Evolutionary conservation across 2,329 filamentous ascomycete genomes (phyloP).

Genomic region (Lachnum nothofagi): DNA sequence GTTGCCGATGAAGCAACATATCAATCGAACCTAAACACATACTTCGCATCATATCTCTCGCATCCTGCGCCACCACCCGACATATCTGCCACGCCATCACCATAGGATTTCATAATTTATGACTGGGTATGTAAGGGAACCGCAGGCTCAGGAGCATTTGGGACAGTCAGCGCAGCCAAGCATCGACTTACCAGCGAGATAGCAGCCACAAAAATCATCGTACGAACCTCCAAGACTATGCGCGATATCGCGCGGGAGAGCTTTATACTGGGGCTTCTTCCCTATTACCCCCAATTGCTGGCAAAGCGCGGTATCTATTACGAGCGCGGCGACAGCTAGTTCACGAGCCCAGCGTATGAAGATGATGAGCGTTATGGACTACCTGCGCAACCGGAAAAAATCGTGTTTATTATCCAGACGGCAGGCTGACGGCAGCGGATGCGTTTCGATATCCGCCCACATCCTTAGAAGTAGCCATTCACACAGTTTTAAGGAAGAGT

Average conservation of each 20-base stretch:
- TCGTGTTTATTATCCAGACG: slow-evolving; percentile 4
- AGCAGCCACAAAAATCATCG: slow-evolving; percentile 6
- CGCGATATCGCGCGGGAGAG: neutral
- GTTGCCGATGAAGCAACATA: neutral
- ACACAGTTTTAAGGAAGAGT: too few species aligned
- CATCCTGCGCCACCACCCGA: neutral
- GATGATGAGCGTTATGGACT: slow-evolving; percentile 7
- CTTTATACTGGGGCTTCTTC: slow-evolving; percentile 2
- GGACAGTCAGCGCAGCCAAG: neutral
- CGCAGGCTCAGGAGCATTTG: neutral
- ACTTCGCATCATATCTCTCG: neutral
- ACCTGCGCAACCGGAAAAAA: neutral
- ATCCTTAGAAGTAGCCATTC: too few species aligned
- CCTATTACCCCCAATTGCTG: slow-evolving; percentile 3
- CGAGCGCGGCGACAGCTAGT: slow-evolving; percentile 10
- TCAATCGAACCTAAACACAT: neutral
- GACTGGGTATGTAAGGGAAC: slow-evolving; percentile 1
- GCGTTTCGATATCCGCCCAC: too few species aligned
- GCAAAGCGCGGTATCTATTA: slow-evolving; percentile 9
- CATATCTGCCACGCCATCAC: slow-evolving; percentile 1
- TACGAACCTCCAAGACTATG: neutral
- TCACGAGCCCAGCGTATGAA: slow-evolving; percentile 7
- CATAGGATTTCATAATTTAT: neutral
- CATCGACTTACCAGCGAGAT: slow-evolving; percentile 4
- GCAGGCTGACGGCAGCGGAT: too few species aligned